These are phyloP conservation scores for Herpotrichia juniperi DNA, from an alignment of 2,329 filamentous ascomycete genomes.

Conservation along the genomic window DNA sequence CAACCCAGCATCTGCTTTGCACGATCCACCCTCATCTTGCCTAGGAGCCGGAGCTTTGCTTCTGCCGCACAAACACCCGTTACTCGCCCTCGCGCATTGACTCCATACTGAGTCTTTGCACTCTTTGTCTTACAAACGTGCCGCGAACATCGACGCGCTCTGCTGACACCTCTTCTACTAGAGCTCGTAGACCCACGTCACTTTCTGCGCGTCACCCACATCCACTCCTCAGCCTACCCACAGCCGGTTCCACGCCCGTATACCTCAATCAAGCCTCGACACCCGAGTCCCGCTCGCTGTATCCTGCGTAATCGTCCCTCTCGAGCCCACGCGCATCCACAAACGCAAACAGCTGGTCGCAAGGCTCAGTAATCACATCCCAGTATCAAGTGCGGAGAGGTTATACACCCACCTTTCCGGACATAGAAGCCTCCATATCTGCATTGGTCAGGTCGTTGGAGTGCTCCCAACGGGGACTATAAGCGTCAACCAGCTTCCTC, in stretches of 20 bases:
- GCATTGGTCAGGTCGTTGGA: conserved; percentile 35
- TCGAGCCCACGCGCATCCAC: not conserved
- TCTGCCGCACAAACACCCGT: conserved; percentile 3
- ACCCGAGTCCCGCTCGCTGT: not conserved
- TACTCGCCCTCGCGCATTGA: not conserved
- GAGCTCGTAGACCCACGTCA: conserved; percentile 2
- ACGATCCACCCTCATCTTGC: not conserved
- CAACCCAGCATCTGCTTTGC: not conserved
- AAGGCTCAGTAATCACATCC: conserved; percentile 23
- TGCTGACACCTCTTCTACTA: not conserved
- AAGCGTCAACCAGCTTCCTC: conserved; percentile 21
- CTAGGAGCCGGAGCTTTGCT: not conserved
- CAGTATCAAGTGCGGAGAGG: conserved; percentile 47
- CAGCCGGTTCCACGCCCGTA: not conserved
- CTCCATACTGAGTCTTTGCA: not conserved
- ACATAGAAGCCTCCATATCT: conserved; percentile 36
- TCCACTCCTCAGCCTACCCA: not conserved
- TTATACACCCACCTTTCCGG: conserved; percentile 48
- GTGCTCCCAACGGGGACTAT: conserved; percentile 40
- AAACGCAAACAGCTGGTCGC: conserved; percentile 3
- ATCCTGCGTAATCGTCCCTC: not conserved
- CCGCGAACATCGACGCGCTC: not conserved
- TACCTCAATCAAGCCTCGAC: not conserved
- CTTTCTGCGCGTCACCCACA: not conserved
- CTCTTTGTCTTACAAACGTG: not conserved